Evolutionary conservation across 441 rosid genomes (phyloP).

Genomic region (Rhodomyrtus psidioides): DNA sequence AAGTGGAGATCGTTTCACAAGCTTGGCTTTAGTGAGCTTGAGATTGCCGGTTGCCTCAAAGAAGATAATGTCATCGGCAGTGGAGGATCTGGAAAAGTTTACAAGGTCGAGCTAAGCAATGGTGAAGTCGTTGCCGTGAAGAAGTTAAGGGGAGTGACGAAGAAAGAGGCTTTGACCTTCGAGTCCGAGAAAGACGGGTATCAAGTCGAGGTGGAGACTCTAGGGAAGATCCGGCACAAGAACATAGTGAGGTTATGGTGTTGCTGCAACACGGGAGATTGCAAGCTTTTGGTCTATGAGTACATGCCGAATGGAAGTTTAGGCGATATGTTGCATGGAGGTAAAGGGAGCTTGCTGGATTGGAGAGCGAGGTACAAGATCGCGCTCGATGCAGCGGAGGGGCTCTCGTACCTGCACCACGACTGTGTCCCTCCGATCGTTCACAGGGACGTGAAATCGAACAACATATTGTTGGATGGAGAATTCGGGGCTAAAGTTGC

Average conservation of each 20-base stretch:
- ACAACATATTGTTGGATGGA: conserved; percentile 34
- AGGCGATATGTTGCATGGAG: conserved; percentile 21
- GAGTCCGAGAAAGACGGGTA: conserved; percentile 30
- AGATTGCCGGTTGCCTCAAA: conserved; percentile 25
- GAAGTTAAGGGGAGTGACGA: conserved; percentile 10
- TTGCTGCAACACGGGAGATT: conserved; percentile 25
- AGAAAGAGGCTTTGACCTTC: conserved; percentile 20
- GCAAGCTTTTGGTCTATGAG: conserved; percentile 31
- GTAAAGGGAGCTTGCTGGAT: conserved; percentile 20
- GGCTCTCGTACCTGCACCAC: conserved; percentile 41
- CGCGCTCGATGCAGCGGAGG: conserved; percentile 38
- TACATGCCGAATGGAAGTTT: conserved; percentile 37
- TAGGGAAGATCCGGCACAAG: conserved; percentile 34
- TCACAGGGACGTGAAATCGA: conserved; percentile 36
- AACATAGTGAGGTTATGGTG: conserved; percentile 35
- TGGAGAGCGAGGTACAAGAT: conserved; percentile 27
- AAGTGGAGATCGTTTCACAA: conserved; percentile 28
- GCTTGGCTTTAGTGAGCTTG: conserved; percentile 13
- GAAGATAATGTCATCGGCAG: conserved; percentile 38
- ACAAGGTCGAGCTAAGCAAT: conserved; percentile 16
- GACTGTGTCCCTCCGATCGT: conserved; percentile 39
- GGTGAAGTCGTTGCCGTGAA: conserved; percentile 8
- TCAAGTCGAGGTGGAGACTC: conserved; percentile 26
- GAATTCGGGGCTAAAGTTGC: conserved; percentile 37
- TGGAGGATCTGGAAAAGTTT: conserved; percentile 48